Percentiles rank a stretch among this genome's conserved stretches.
Conservation (phyloP, 2,329 filamentous ascomycete genomes). For the Penicillium expansum region DNA sequence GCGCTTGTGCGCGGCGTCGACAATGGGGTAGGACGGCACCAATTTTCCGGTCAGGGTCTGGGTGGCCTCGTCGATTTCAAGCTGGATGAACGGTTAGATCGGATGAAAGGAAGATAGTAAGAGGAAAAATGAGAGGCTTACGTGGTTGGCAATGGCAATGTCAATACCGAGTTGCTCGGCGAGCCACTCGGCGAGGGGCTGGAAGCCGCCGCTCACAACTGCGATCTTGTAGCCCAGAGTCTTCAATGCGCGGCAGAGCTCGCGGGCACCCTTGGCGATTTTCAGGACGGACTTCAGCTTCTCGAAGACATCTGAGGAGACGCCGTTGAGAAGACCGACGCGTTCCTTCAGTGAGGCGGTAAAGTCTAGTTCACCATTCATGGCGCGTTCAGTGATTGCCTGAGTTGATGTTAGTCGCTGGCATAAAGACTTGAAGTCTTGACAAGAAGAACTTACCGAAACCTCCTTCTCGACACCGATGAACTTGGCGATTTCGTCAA, state of each 20-base stretch:
- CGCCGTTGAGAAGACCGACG: slow-evolving; percentile 75
- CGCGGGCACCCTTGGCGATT: slow-evolving; percentile 75
- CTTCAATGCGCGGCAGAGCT: slow-evolving; percentile 72
- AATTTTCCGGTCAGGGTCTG: slow-evolving; percentile 58
- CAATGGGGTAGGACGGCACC: slow-evolving; percentile 53
- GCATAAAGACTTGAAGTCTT: not conserved
- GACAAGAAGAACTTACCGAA: slow-evolving; percentile 47
- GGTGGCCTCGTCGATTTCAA: slow-evolving; percentile 48
- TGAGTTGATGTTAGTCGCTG: slow-evolving; percentile 21
- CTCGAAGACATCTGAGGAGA: slow-evolving; percentile 75
- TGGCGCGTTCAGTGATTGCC: slow-evolving; percentile 86
- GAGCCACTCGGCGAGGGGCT: slow-evolving; percentile 83
- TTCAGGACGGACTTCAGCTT: slow-evolving; percentile 71
- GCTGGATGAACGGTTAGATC: slow-evolving; percentile 27
- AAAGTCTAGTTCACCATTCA: slow-evolving; percentile 95
- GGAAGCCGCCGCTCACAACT: slow-evolving; percentile 88
- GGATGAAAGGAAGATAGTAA: not conserved
- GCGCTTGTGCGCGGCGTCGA: slow-evolving; percentile 59
- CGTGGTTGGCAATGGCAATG: slow-evolving; percentile 84
- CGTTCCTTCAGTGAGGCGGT: slow-evolving; percentile 77
- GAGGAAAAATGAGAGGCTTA: slow-evolving; percentile 33
- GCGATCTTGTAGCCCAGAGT: slow-evolving; percentile 80
- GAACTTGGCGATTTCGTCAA: slow-evolving; percentile 86
- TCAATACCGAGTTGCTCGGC: slow-evolving; percentile 78
- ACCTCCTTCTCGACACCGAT: slow-evolving; percentile 80